Evolutionary conservation across 257 asterid species (phyloP), one percentile per base, ranked within the genome.

Genomic region (Capsicum chinense): DNA sequence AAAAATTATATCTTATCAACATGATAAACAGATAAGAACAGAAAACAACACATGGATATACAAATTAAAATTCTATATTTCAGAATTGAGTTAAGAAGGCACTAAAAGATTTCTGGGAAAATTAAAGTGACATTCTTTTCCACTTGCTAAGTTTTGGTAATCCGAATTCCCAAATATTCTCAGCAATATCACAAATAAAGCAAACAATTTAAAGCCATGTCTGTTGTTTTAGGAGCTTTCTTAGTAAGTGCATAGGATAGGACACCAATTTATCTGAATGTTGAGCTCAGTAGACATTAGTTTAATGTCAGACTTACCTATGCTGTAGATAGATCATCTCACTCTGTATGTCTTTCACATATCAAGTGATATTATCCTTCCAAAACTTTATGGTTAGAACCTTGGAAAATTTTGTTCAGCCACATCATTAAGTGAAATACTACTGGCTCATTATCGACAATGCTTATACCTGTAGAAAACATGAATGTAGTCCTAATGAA

Each of bases 351-450:
- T 73, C 92, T 85, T 81, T 87, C 93, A 83, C 90, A 89, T 86
- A 93, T 89, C 92, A 91, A 86, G 85, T 91, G 93, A 85, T 88
- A 84, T 42, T 35, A 90, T 58, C 95, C 95, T 84, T 93, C 94
- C 6, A 95, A 89, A 81, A 91, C 90, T 76, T 90, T 93, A 83
- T 90, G 95, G 84, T 83, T 88, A 17, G 94, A 90, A 60, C 95
- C 92, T 88, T 90, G 90, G 73, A 94, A 90, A 67, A 94, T 88
- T 89, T 94, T 94, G 89, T 91, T 91, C 83, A 94, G 91, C 99
- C 99, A 95, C 59, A 97, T 95, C 98, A 94, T 94, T 68, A 71
- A 11, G 37, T 33, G 78, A 85, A 88, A 83, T 73, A 86, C 62
- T 79, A 86, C 69, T 79, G 76, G 87, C 80, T 74, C 91, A 82